Evolutionary conservation across 129 eudicot genomes (phyloP).

Genomic region (Lactuca saligna): DNA sequence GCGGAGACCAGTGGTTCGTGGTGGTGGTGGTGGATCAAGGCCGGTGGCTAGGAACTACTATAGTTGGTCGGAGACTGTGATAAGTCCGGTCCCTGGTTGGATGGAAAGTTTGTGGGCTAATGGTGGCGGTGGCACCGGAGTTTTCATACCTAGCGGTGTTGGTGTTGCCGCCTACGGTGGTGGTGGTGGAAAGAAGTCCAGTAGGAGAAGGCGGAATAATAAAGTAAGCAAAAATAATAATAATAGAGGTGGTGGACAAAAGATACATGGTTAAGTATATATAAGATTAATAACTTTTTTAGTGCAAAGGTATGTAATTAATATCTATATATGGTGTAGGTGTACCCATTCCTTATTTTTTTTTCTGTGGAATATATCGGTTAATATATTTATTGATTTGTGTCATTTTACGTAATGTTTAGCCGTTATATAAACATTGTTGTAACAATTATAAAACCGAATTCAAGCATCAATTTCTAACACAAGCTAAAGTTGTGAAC

Average conservation of each 20-base stretch:
- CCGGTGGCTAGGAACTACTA: slow-evolving; percentile 21
- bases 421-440: too few species aligned
- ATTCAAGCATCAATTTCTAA: too few species aligned
- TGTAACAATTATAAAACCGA: too few species aligned
- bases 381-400: too few species aligned
- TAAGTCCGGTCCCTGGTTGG: slow-evolving; percentile 30
- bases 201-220: slow-evolving; percentile 28
- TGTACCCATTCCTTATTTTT: too few species aligned
- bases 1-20: slow-evolving; percentile 17
- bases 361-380: too few species aligned
- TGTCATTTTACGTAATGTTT: too few species aligned
- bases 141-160: slow-evolving; percentile 29
- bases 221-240: slow-evolving; percentile 18
- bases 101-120: slow-evolving; percentile 34
- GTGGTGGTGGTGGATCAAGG: slow-evolving; percentile 27
- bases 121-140: slow-evolving; percentile 37
- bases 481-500: not conserved
- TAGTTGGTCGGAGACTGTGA: slow-evolving; percentile 25
- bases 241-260: slow-evolving; percentile 30
- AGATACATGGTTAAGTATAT: slow-evolving; percentile 12
- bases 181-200: slow-evolving; percentile 11
- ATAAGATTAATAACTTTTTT: not conserved
- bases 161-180: not conserved
- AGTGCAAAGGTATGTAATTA: not conserved
- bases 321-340: too few species aligned